Evolutionary conservation across 2,329 filamentous ascomycete species (phyloP).

Genomic region (Xylariaceae sp.): DNA sequence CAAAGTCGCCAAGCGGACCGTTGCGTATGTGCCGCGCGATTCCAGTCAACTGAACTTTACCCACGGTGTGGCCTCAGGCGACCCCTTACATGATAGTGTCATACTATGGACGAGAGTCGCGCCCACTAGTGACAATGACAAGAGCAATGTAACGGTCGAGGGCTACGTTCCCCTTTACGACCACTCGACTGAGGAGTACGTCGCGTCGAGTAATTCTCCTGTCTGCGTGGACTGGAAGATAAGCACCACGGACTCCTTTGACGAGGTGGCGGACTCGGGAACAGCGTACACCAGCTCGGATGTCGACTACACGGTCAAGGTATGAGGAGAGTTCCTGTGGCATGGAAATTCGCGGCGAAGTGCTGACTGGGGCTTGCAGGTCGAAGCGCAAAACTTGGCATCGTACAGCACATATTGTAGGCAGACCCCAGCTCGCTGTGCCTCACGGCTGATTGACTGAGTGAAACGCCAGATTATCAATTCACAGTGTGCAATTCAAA

Average conservation of each 20-base stretch:
- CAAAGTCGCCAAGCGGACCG: constrained; percentile 53
- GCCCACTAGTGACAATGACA: constrained; percentile 38
- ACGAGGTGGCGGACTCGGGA: constrained; percentile 47
- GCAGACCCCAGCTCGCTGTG: too few relatives aligned
- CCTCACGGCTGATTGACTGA: neutral
- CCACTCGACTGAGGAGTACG: constrained; percentile 39
- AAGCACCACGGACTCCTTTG: constrained; percentile 39
- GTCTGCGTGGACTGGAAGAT: constrained; percentile 66
- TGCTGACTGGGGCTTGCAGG: too few relatives aligned
- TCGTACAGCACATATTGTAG: too few relatives aligned
- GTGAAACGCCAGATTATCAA: constrained; percentile 46
- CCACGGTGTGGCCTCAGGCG: constrained; percentile 49
- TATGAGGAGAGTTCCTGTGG: constrained; percentile 19
- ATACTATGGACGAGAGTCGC: constrained; percentile 43
- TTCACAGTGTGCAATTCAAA: constrained; percentile 64
- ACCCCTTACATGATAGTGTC: constrained; percentile 49
- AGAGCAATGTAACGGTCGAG: constrained; percentile 38
- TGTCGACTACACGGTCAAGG: constrained; percentile 71
- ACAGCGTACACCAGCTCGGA: constrained; percentile 66
- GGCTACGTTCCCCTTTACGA: constrained; percentile 36
- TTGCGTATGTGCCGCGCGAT: constrained; percentile 38
- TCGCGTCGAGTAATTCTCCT: constrained; percentile 50
- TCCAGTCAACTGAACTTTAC: constrained; percentile 52
- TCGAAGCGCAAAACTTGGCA: too few relatives aligned
- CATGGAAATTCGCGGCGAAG: neutral